Evolutionary conservation across 1,139 yeast genomes (phyloP).

Genomic region (Pichia sp.): DNA sequence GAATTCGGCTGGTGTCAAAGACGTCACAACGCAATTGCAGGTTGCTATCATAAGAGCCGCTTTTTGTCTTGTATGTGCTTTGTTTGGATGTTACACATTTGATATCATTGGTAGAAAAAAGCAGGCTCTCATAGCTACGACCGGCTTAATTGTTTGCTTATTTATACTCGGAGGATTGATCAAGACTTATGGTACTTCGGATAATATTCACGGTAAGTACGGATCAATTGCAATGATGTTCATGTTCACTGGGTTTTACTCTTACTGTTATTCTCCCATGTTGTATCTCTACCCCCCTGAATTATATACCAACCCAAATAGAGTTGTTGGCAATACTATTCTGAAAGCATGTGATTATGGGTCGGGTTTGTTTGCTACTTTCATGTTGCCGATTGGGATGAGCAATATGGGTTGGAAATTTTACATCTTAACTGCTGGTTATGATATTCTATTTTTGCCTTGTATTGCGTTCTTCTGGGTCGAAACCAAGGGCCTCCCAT

Average conservation of each 20-base stretch:
- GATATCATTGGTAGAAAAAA: slow-evolving; percentile 4
- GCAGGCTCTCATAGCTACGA: slow-evolving; percentile 1
- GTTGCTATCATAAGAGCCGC: slow-evolving; percentile 5
- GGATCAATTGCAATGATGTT: slow-evolving; percentile 6
- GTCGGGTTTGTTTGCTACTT: slow-evolving; percentile 2
- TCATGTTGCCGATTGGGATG: slow-evolving; percentile 4
- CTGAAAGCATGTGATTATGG: slow-evolving; percentile 3
- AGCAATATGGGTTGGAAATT: slow-evolving; percentile 4
- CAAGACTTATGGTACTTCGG: neutral
- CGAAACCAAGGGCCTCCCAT: slow-evolving; percentile 2
- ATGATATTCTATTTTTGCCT: slow-evolving; percentile 1
- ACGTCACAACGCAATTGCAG: neutral
- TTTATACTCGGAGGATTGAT: slow-evolving; percentile 3
- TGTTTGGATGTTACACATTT: slow-evolving; percentile 1
- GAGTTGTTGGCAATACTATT: slow-evolving; percentile 5
- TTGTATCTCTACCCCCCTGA: slow-evolving; percentile 2
- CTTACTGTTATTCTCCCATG: slow-evolving; percentile 3
- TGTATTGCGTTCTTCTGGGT: neutral
- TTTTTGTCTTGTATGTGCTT: slow-evolving; percentile 1
- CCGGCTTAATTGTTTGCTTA: slow-evolving; percentile 5
- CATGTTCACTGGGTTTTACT: slow-evolving; percentile 2
- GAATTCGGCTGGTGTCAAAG: neutral
- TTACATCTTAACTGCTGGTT: slow-evolving; percentile 1
- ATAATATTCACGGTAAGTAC: neutral
- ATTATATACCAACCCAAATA: slow-evolving; percentile 2